These are phyloP conservation scores for Hyphodiscus hymeniophilus DNA, from an alignment of 495 filamentous ascomycete genomes.

Conservation along the genomic window DNA sequence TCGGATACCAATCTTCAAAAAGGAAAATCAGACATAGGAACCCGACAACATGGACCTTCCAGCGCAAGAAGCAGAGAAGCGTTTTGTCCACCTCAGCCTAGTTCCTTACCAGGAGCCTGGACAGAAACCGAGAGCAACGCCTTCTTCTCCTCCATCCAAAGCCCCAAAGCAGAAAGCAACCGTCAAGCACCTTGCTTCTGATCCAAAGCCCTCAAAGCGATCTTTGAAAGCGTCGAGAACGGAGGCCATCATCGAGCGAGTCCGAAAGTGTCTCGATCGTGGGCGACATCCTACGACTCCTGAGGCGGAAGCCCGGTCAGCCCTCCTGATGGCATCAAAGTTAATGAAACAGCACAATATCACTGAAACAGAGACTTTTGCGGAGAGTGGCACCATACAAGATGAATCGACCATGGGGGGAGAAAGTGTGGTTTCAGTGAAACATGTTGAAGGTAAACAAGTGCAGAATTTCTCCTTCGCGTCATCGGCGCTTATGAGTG, in stretches of 20 bases:
- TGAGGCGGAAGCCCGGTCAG: conserved; percentile 24
- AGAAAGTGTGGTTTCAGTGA: conserved; percentile 19
- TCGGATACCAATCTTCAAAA: no score
- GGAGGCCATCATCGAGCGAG: conserved; percentile 20
- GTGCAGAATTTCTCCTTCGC: conserved; percentile 9
- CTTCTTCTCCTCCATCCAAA: no score
- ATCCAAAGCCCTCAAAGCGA: no score
- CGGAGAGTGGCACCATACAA: background rate
- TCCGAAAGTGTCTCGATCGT: conserved; percentile 27
- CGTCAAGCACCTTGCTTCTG: no score
- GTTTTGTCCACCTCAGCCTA: no score
- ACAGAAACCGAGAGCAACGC: no score
- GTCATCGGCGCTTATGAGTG: conserved; percentile 3
- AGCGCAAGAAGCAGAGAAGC: no score
- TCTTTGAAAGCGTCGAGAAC: no score
- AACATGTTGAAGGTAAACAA: conserved; percentile 1
- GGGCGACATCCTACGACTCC: conserved; percentile 22
- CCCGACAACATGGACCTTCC: no score
- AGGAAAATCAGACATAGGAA: no score
- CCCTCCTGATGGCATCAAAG: conserved; percentile 23
- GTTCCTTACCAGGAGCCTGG: no score
- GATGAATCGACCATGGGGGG: conserved; percentile 17
- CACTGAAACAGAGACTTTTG: conserved; percentile 23
- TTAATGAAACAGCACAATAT: conserved; percentile 27
- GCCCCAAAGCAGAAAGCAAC: no score